These are phyloP conservation scores for Ulota crispa DNA, from an alignment of 225 moss, liverwort and hornwort species.

Conservation along the genomic window DNA sequence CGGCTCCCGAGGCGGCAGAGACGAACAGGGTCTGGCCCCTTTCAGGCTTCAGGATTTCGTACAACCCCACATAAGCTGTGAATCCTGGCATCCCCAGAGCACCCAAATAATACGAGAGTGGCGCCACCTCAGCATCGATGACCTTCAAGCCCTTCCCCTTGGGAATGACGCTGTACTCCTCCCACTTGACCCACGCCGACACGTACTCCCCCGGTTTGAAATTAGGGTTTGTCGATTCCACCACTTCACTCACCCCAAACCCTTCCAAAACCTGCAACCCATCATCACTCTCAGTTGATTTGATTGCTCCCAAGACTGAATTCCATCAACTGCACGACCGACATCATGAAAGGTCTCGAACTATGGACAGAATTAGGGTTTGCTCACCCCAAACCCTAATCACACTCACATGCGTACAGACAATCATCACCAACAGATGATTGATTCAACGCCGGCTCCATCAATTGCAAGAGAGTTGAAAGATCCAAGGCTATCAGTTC, in stretches of 20 bases:
- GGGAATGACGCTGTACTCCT: constrained; percentile 62
- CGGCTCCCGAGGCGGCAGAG: constrained; percentile 63
- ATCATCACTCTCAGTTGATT: not conserved
- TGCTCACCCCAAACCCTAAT: constrained; percentile 57
- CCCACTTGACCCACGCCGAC: constrained; percentile 64
- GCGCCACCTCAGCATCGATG: constrained; percentile 49
- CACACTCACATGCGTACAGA: not conserved
- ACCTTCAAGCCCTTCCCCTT: constrained; percentile 40
- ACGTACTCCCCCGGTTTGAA: constrained; percentile 65
- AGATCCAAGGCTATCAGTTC: not conserved
- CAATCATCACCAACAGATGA: not conserved
- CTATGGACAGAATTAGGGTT: constrained; percentile 35
- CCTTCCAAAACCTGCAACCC: constrained; percentile 52
- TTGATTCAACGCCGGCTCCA: not conserved
- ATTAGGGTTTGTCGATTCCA: constrained; percentile 60
- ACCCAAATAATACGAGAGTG: constrained; percentile 72
- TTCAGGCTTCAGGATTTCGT: constrained; percentile 54
- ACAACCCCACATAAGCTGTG: constrained; percentile 50
- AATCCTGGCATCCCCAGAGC: constrained; percentile 66
- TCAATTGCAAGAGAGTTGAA: not conserved
- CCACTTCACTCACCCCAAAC: constrained; percentile 69
- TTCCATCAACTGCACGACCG: not conserved
- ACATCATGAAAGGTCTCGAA: not conserved
- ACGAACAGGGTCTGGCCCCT: constrained; percentile 59
- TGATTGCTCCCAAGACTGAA: not conserved